These are phyloP conservation scores for Spinacia oleracea DNA, from an alignment of 179 eudicot genomes.

Conservation along the genomic window DNA sequence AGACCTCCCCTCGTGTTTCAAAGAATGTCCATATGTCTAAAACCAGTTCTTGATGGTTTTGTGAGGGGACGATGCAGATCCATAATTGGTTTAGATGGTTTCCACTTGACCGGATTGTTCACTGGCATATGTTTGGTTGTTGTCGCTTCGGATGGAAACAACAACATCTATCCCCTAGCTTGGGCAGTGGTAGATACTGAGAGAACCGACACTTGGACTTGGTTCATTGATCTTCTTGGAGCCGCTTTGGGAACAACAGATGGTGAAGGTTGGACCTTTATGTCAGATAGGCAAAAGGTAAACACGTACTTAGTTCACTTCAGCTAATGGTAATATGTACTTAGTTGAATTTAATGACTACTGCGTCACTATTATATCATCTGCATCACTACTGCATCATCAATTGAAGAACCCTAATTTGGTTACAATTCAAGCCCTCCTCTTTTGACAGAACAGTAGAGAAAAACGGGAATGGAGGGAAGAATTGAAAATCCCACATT, in stretches of 20 bases:
- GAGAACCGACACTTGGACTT: not conserved
- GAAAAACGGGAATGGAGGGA: too few relatives aligned
- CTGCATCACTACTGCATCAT: too few relatives aligned
- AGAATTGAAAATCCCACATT: too few relatives aligned
- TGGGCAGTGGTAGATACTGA: not conserved
- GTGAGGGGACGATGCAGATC: not conserved
- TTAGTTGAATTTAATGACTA: too few relatives aligned
- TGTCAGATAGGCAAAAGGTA: not conserved
- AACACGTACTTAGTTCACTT: too few relatives aligned
- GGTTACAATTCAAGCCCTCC: too few relatives aligned
- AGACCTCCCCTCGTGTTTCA: too few relatives aligned
- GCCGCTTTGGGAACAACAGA: not conserved
- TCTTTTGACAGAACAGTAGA: too few relatives aligned
- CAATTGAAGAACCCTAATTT: too few relatives aligned
- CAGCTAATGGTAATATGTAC: too few relatives aligned
- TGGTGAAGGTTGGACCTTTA: not conserved
- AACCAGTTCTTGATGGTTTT: not conserved
- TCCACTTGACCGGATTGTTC: not conserved
- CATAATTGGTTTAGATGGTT: not conserved
- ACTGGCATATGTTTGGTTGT: not conserved
- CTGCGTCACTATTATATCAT: too few relatives aligned
- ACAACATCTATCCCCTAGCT: not conserved
- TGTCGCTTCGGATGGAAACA: not conserved
- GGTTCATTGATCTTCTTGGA: not conserved
- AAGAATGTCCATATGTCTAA: too few relatives aligned